These are phyloP conservation scores for Fusarium algeriense DNA, from an alignment of 2,329 filamentous ascomycete species.

Conservation along the genomic window DNA sequence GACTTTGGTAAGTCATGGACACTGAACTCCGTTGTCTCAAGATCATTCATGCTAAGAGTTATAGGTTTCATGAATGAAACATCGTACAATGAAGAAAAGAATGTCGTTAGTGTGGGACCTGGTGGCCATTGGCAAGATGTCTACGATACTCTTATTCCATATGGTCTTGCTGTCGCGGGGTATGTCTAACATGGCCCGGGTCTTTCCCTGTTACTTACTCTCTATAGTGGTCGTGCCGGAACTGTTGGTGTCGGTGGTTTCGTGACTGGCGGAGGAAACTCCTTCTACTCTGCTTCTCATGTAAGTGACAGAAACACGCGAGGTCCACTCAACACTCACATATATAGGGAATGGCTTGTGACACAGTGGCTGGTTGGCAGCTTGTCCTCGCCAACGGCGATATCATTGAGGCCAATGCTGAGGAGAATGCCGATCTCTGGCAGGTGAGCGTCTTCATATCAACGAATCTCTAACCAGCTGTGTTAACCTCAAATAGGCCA, in stretches of 20 bases:
- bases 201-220: not conserved
- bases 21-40: fast-evolving
- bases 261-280: slow-evolving; percentile 53
- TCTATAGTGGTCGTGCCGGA: slow-evolving; percentile 50
- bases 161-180: slow-evolving; percentile 51
- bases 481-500: slow-evolving; percentile 45
- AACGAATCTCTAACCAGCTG: fast-evolving
- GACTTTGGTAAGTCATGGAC: slow-evolving; percentile 47
- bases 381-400: slow-evolving; percentile 59
- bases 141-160: slow-evolving; percentile 51
- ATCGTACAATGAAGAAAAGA: slow-evolving; percentile 46
- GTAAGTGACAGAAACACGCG: not conserved
- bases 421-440: slow-evolving; percentile 58
- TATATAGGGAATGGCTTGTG: slow-evolving; percentile 51
- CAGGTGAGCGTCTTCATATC: slow-evolving; percentile 30
- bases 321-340: not conserved
- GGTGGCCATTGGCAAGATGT: slow-evolving; percentile 55
- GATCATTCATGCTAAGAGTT: not conserved
- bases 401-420: slow-evolving; percentile 57
- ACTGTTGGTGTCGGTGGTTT: slow-evolving; percentile 54
- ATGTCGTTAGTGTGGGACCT: slow-evolving; percentile 51
- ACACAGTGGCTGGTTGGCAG: slow-evolving; percentile 57
- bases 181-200: not conserved
- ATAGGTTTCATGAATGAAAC: slow-evolving; percentile 49
- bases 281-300: slow-evolving; percentile 51